These are phyloP conservation scores for Conidiobolus incongruus DNA, from an alignment of 371 early-diverging fungal genomes.

Conservation along the genomic window DNA sequence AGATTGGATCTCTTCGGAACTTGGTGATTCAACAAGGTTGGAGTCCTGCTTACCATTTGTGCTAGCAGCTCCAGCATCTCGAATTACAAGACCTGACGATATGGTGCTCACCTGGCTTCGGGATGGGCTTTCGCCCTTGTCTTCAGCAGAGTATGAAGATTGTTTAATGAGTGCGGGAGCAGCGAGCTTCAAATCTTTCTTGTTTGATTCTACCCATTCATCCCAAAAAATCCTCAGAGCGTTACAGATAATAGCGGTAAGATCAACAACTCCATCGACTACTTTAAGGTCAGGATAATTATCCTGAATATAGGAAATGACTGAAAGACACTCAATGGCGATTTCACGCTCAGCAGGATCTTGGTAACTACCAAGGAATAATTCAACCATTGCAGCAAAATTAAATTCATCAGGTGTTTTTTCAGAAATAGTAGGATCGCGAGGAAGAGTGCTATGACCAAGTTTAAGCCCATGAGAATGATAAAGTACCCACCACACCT, in stretches of 20 bases:
- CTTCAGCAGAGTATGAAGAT: not conserved
- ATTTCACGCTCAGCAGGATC: slow-evolving; percentile 76
- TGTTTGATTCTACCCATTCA: slow-evolving; percentile 26
- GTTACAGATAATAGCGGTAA: slow-evolving; percentile 30
- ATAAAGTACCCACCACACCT: slow-evolving; percentile 45
- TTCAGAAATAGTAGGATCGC: slow-evolving; percentile 67
- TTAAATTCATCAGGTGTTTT: slow-evolving; percentile 67
- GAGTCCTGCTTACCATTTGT: not conserved
- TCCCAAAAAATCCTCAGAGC: slow-evolving; percentile 45
- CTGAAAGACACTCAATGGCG: slow-evolving; percentile 41
- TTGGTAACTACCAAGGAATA: slow-evolving; percentile 30
- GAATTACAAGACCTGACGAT: not conserved
- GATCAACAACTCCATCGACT: slow-evolving; percentile 22
- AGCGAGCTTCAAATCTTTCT: slow-evolving; percentile 7
- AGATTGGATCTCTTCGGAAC: not conserved
- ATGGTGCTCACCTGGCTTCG: not conserved
- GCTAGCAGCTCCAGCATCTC: not conserved
- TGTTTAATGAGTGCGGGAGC: slow-evolving; percentile 5
- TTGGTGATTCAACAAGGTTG: not conserved
- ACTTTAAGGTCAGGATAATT: slow-evolving; percentile 32
- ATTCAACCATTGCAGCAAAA: slow-evolving; percentile 53
- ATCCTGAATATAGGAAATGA: slow-evolving; percentile 36
- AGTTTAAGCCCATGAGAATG: slow-evolving; percentile 25
- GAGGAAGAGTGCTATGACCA: slow-evolving; percentile 28
- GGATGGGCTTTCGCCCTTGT: not conserved